Conservation (phyloP, 108 stramenopile species). For the Cyclotella sp. region DNA sequence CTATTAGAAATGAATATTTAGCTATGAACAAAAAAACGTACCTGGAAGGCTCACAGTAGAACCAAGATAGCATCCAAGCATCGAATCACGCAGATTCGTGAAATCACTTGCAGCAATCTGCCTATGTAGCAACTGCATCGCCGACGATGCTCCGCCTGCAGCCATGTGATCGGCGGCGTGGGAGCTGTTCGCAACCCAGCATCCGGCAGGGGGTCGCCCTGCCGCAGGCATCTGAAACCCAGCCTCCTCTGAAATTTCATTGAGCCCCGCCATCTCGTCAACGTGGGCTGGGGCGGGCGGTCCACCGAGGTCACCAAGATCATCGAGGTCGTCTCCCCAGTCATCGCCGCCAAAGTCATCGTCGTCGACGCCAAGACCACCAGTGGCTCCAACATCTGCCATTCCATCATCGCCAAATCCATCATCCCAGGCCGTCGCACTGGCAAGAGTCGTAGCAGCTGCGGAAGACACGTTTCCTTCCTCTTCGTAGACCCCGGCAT, state of each 20-base stretch:
- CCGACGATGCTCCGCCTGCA: slow-evolving; percentile 94
- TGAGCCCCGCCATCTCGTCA: slow-evolving; percentile 75
- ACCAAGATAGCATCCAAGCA: slow-evolving; percentile 90
- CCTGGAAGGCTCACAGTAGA: slow-evolving; percentile 88
- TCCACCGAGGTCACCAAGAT: slow-evolving; percentile 75
- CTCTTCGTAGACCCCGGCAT: slow-evolving; percentile 60
- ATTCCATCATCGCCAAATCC: slow-evolving; percentile 56
- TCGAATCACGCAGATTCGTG: slow-evolving; percentile 71
- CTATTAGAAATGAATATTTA: not conserved
- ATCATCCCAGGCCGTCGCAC: slow-evolving; percentile 58
- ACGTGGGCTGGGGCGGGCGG: slow-evolving; percentile 31
- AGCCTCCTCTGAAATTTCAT: slow-evolving; percentile 68
- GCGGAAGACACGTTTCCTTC: slow-evolving; percentile 68
- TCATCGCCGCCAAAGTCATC: slow-evolving; percentile 81
- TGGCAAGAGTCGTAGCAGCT: slow-evolving; percentile 26
- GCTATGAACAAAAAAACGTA: slow-evolving; percentile 2
- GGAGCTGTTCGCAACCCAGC: slow-evolving; percentile 94
- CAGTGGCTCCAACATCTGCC: slow-evolving; percentile 58
- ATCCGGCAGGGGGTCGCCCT: slow-evolving; percentile 85
- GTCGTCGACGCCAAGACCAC: slow-evolving; percentile 57
- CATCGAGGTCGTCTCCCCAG: slow-evolving; percentile 90
- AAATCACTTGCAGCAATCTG: slow-evolving; percentile 98
- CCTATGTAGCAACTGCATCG: slow-evolving; percentile 96
- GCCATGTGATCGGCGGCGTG: slow-evolving; percentile 97
- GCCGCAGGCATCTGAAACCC: slow-evolving; percentile 90